phyloP scores from a whole-genome alignment of 1,284 basidiomycete genomes.

The Austroboletus niveus region DNA sequence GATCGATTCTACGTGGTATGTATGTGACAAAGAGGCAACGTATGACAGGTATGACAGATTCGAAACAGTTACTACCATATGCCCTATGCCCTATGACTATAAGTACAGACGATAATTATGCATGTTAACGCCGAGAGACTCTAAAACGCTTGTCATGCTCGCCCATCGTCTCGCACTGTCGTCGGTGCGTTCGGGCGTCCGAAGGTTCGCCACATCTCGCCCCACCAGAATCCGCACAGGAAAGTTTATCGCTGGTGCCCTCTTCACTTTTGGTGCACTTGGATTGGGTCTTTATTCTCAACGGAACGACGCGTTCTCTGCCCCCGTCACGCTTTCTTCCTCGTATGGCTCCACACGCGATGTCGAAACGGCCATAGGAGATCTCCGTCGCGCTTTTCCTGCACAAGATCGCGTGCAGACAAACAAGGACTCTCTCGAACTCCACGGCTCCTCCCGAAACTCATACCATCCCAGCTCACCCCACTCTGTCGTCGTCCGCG shows the following conservation, averaged over 20 bases:
- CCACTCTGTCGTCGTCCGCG: conserved; percentile 60
- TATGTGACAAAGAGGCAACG: no score
- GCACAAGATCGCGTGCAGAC: conserved; percentile 46
- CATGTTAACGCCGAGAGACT: no score
- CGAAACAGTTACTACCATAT: no score
- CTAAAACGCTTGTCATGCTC: no score
- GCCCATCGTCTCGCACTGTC: no score
- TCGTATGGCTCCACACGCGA: conserved; percentile 49
- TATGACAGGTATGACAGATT: no score
- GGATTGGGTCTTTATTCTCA: conserved; percentile 20
- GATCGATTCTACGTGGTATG: no score
- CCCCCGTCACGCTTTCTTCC: conserved; percentile 7
- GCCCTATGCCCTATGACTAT: no score
- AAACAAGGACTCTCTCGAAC: conserved; percentile 46
- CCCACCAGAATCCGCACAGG: conserved; percentile 2
- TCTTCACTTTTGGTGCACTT: conserved; percentile 22
- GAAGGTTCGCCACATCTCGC: no score
- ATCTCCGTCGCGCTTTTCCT: conserved; percentile 50
- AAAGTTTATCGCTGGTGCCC: conserved; percentile 15
- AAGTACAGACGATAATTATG: no score
- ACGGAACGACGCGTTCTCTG: conserved; percentile 2
- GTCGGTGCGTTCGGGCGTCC: no score
- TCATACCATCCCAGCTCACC: conserved; percentile 66
- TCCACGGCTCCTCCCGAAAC: conserved; percentile 65
- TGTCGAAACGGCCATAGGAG: conserved; percentile 51